Percentiles rank a stretch among this genome's conserved stretches.
Evolutionary conservation across 2,329 filamentous ascomycete species (phyloP).

Genomic region (Fusarium keratoplasticum): DNA sequence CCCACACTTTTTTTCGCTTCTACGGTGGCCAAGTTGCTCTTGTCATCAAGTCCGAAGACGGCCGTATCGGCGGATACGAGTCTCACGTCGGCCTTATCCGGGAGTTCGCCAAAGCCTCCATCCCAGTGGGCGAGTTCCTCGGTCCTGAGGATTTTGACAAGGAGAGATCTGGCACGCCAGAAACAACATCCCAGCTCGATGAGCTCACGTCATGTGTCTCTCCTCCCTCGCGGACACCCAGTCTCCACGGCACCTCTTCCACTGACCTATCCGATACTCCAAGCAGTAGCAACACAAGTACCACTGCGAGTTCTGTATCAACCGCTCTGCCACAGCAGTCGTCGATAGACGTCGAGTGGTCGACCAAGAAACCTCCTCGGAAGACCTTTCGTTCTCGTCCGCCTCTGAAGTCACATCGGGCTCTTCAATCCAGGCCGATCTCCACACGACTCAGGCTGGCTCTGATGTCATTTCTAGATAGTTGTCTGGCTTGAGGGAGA

Average conservation of each 20-base stretch:
- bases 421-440: background rate
- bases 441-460: background rate
- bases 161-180: background rate
- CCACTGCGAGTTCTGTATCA: background rate
- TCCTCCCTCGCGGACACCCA: background rate
- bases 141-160: background rate
- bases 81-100: background rate
- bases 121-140: background rate
- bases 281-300: background rate
- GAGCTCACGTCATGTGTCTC: background rate
- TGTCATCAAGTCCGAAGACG: background rate
- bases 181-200: background rate
- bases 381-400: background rate
- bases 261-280: background rate
- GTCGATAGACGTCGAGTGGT: background rate
- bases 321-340: background rate
- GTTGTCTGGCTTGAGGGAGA: background rate
- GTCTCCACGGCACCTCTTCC: background rate
- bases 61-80: background rate
- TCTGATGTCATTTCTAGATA: background rate
- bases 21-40: constrained; percentile 6
- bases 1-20: constrained; percentile 5
- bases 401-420: too few species aligned
- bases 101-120: background rate
- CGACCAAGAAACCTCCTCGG: background rate